Evolutionary conservation across 192 early-diverging fungal species (phyloP).

Genomic region (Coemansia sp.): DNA sequence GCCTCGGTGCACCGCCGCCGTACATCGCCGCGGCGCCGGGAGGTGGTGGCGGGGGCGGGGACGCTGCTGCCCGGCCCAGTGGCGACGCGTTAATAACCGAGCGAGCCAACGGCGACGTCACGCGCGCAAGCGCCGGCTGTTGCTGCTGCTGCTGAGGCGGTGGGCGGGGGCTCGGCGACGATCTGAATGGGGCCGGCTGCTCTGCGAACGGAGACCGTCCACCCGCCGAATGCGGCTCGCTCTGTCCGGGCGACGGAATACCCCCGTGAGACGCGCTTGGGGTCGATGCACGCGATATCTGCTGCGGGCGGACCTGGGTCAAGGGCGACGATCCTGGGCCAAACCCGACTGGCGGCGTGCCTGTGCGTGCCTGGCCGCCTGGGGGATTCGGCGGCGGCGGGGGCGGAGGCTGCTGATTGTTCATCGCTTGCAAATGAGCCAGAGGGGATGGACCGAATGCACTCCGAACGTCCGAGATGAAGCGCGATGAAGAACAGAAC

Average conservation of each 20-base stretch:
- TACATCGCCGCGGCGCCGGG: constrained; percentile 5
- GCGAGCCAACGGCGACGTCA: constrained; percentile 34
- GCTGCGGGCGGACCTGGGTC: constrained; percentile 37
- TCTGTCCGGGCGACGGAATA: constrained; percentile 5
- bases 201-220: constrained; percentile 32
- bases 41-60: not conserved
- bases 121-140: constrained; percentile 10
- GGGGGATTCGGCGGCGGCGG: constrained; percentile 21
- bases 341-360: constrained; percentile 42
- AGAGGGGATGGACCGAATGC: no score
- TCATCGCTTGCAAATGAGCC: constrained; percentile 10
- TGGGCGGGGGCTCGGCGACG: constrained; percentile 16
- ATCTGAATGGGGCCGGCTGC: constrained; percentile 28
- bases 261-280: constrained; percentile 11
- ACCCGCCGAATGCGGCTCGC: not conserved
- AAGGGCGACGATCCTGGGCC: constrained; percentile 44
- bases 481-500: no score
- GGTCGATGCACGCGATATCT: constrained; percentile 32
- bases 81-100: constrained; percentile 1
- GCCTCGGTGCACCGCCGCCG: not conserved
- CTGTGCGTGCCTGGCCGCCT: constrained; percentile 11
- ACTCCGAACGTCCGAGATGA: no score
- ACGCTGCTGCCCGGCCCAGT: not conserved
- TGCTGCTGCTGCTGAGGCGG: constrained; percentile 5
- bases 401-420: constrained; percentile 19